Conservation (phyloP, 1,139 yeast genomes). For the Pichia sp. region DNA sequence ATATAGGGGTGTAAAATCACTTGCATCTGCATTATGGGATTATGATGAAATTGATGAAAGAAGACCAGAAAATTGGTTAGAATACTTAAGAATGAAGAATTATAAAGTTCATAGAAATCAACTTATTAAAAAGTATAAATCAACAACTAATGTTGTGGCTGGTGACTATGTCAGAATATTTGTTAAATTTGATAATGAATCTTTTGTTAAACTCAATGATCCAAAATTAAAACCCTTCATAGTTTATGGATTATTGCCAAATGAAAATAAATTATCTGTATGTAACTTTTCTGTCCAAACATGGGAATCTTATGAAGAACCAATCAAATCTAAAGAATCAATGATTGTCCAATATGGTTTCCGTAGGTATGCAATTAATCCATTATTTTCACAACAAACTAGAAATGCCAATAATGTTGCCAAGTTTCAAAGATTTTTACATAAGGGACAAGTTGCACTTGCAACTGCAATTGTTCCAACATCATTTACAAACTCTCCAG, state of each 20-base stretch:
- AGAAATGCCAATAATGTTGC: slow-evolving; percentile 80
- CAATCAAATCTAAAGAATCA: slow-evolving; percentile 74
- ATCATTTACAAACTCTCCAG: slow-evolving; percentile 75
- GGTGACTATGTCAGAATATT: slow-evolving; percentile 61
- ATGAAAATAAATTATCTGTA: slow-evolving; percentile 82
- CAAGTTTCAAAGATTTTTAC: slow-evolving; percentile 78
- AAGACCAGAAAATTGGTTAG: slow-evolving; percentile 68
- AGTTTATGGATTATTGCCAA: slow-evolving; percentile 68
- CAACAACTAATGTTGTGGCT: slow-evolving; percentile 53
- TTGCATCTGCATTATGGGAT: slow-evolving; percentile 83
- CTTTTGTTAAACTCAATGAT: slow-evolving; percentile 38
- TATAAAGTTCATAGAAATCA: slow-evolving; percentile 73
- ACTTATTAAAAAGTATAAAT: slow-evolving; percentile 54
- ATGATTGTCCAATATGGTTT: slow-evolving; percentile 93
- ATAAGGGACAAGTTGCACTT: slow-evolving; percentile 65
- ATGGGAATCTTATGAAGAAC: slow-evolving; percentile 84
- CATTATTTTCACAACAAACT: slow-evolving; percentile 75
- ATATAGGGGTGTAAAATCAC: slow-evolving; percentile 81
- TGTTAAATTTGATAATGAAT: slow-evolving; percentile 53
- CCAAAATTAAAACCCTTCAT: slow-evolving; percentile 46
- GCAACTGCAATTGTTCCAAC: slow-evolving; percentile 93
- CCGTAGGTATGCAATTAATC: slow-evolving; percentile 79
- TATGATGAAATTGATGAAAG: slow-evolving; percentile 72
- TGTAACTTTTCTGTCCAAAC: slow-evolving; percentile 77
- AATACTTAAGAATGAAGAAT: slow-evolving; percentile 68